These are phyloP conservation scores for Tricholoma furcatifolium DNA, from an alignment of 768 basidiomycete species.

Conservation along the genomic window DNA sequence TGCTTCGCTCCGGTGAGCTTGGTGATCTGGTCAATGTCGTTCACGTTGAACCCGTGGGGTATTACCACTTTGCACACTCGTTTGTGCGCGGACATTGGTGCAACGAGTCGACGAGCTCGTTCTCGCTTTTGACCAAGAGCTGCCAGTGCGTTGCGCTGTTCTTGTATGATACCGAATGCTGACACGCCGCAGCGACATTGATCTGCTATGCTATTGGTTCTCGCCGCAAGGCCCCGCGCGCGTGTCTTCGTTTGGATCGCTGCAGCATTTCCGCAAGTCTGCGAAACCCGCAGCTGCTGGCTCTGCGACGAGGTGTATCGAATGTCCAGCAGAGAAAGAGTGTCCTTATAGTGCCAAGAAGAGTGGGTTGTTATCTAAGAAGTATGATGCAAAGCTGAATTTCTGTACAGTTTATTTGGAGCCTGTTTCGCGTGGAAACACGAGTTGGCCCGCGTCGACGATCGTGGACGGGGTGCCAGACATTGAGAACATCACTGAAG, in stretches of 20 bases:
- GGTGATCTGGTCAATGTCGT: constrained; percentile 82
- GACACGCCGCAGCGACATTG: constrained; percentile 64
- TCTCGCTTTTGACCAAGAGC: constrained; percentile 86
- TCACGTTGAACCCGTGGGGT: constrained; percentile 84
- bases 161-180: not conserved
- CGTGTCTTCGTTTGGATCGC: constrained; percentile 84
- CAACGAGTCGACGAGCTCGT: constrained; percentile 66
- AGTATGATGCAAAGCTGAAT: constrained; percentile 2
- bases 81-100: constrained; percentile 85
- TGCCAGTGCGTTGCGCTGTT: constrained; percentile 64
- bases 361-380: constrained; percentile 41
- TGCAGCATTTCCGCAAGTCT: constrained; percentile 76
- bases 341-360: constrained; percentile 90
- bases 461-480: constrained; percentile 83
- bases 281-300: constrained; percentile 72
- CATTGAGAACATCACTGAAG: constrained; percentile 79
- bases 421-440: constrained; percentile 54
- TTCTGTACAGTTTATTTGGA: constrained; percentile 70
- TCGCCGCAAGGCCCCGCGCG: constrained; percentile 60
- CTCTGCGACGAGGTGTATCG: constrained; percentile 66
- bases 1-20: constrained; percentile 67
- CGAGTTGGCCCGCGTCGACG: constrained; percentile 63
- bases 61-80: constrained; percentile 88
- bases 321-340: constrained; percentile 67
- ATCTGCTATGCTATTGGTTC: constrained; percentile 78